Base-by-base conservation (phyloP, 805 yeast genomes). In the Kazachstania viticola region DNA sequence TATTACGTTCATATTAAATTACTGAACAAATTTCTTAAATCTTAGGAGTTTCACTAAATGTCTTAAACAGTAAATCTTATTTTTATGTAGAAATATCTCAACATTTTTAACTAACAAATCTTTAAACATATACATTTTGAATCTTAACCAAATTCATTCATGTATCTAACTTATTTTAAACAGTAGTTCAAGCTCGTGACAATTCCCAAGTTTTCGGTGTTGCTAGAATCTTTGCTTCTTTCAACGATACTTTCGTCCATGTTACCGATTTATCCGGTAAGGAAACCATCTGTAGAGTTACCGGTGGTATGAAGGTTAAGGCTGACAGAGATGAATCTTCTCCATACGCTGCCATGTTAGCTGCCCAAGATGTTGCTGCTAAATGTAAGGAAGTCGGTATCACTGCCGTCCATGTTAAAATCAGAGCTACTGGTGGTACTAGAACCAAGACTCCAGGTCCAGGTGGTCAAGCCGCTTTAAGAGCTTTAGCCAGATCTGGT, bases 231-330 rank as follows among this genome's bases (percentile, higher is more conserved):
- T 91, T 76, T 65, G 99, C 99, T 62, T 93, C 98, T 50, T 85
- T 87, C 78, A 91, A 91, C 81, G 99, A 91, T 75, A 91, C 99
- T 50, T 91, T 91, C 73, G 99, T 91, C 58, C 99, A 91, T 69
- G 91, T 91, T 59, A 91, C 99, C 60, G 99, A 91, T 76, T 74
- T 87, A 58, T 83, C 97, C 60, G 99, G 98, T 71, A 91, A 88
- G 71, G 99, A 93, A 75, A 91, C 99, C 73, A 88, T 91, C 64
- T 79, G 95, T 75, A 85, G 97, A 75, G 95, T 91, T 58, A 91
- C 98, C 63, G 99, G 99, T 78, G 99, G 98, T 73, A 91, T 91
- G 98, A 91, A 91, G 79, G 99, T 91, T 69, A 91, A 91, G 79
- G 98, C 98, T 61, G 99, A 91, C 76, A 84, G 97, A 76, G 99